These are phyloP conservation scores for Vigna trinervia DNA, from an alignment of 306 rosid species.

Conservation along the genomic window DNA sequence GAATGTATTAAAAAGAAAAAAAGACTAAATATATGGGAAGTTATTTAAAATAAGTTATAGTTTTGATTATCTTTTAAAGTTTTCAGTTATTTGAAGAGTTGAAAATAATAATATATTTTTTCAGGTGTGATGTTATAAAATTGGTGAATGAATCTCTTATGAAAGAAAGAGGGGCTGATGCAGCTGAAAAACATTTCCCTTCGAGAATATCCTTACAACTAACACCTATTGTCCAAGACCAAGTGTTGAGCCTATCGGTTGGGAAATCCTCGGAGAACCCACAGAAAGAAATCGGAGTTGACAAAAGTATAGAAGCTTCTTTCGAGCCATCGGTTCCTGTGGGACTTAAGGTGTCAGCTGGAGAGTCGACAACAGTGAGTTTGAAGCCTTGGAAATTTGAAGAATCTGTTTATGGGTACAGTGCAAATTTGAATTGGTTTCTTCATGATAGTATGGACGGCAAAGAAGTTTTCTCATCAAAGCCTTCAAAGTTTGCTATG, in stretches of 20 bases:
- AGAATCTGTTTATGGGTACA: constrained; percentile 73
- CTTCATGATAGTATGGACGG: constrained; percentile 84
- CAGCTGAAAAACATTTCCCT: constrained; percentile 82
- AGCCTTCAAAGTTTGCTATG: constrained; percentile 72
- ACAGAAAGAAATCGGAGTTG: constrained; percentile 62
- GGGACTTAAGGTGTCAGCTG: constrained; percentile 68
- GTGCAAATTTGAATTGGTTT: constrained; percentile 83
- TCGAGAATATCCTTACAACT: constrained; percentile 80
- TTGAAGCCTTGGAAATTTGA: constrained; percentile 93
- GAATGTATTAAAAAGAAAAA: too few relatives aligned
- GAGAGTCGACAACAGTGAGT: constrained; percentile 62
- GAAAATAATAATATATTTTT: background rate
- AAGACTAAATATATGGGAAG: too few relatives aligned
- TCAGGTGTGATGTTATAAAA: constrained; percentile 71
- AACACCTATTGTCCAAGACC: constrained; percentile 71
- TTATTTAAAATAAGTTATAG: too few relatives aligned
- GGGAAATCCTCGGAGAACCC: constrained; percentile 91
- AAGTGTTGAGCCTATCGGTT: constrained; percentile 75
- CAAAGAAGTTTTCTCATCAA: constrained; percentile 76
- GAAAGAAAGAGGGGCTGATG: constrained; percentile 65
- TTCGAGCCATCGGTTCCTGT: constrained; percentile 60
- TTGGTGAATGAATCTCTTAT: constrained; percentile 72
- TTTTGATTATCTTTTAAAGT: too few relatives aligned
- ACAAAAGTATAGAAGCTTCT: constrained; percentile 73
- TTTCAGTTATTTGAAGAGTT: too few relatives aligned